Conservation (phyloP, 257 asterid genomes). For the Phtheirospermum japonicum region DNA sequence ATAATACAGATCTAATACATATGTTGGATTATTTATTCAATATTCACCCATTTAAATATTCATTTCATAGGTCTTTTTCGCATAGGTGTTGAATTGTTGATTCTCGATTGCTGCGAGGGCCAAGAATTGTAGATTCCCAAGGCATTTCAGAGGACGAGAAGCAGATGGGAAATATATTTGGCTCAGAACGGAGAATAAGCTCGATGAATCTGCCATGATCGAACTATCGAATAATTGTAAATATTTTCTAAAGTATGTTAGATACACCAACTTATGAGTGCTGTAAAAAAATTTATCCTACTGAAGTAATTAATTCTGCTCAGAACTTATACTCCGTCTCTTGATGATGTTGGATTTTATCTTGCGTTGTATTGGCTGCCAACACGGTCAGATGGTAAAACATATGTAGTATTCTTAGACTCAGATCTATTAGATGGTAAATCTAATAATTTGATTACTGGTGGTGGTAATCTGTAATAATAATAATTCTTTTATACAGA, state of each 20-base stretch:
- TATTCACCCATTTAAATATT: too few relatives aligned
- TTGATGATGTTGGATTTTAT: slow-evolving; percentile 80
- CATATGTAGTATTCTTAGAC: too few relatives aligned
- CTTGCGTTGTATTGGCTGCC: slow-evolving; percentile 85
- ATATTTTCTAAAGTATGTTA: too few relatives aligned
- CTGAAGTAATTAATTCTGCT: slow-evolving; percentile 25
- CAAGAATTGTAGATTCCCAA: slow-evolving; percentile 78
- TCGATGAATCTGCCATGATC: slow-evolving; percentile 53
- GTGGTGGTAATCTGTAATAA: too few relatives aligned
- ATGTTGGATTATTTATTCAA: too few relatives aligned
- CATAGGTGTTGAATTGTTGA: slow-evolving; percentile 64
- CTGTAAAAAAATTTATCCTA: neutral
- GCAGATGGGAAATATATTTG: slow-evolving; percentile 81
- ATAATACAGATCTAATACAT: too few relatives aligned
- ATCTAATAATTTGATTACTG: too few relatives aligned
- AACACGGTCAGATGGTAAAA: slow-evolving; percentile 71
- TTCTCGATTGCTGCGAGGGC: too few relatives aligned
- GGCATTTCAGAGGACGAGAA: slow-evolving; percentile 85
- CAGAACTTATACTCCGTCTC: slow-evolving; percentile 76
- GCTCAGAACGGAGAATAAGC: slow-evolving; percentile 72
- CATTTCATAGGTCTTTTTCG: too few relatives aligned
- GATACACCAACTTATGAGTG: neutral
- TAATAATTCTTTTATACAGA: too few relatives aligned
- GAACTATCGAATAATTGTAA: slow-evolving; percentile 42
- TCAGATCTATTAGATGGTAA: too few relatives aligned